phyloP scores from a whole-genome alignment of 202 grass and related monocot genomes.

The Schoenoplectus triqueter region DNA sequence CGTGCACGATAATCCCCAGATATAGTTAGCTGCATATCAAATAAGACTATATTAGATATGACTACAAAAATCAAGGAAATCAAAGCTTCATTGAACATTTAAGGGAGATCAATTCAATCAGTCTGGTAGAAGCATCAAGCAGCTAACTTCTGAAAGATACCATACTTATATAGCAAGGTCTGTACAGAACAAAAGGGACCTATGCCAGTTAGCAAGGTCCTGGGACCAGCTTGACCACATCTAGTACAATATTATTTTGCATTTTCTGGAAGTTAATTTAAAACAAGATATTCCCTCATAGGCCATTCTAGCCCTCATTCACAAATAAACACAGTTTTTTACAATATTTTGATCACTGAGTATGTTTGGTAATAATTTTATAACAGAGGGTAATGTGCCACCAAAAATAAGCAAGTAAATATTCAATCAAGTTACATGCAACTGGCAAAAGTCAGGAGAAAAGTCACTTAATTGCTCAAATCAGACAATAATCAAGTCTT shows the following conservation, averaged over 20 bases:
- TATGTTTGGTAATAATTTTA: constrained; percentile 13
- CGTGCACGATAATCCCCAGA: constrained; percentile 79
- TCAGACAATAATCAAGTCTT: neutral
- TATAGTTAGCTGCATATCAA: constrained; percentile 62
- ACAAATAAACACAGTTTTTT: neutral
- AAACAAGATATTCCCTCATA: neutral
- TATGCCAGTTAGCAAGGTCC: constrained; percentile 14
- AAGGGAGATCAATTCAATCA: neutral
- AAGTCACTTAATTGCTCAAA: neutral
- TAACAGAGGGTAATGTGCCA: neutral
- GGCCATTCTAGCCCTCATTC: neutral
- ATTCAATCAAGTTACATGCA: neutral
- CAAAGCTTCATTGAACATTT: constrained; percentile 1
- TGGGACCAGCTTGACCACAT: neutral
- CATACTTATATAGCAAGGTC: neutral
- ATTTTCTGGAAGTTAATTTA: neutral
- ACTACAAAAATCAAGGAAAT: neutral
- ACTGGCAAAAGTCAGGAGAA: neutral
- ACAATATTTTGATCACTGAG: neutral
- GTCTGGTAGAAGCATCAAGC: neutral
- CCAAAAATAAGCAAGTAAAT: neutral
- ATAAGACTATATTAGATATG: constrained; percentile 1
- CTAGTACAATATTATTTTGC: neutral
- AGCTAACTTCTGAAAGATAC: neutral
- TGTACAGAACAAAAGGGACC: neutral